These are phyloP conservation scores for Chlamydomonas incerta DNA, from an alignment of 139 green algal species.

Conservation along the genomic window DNA sequence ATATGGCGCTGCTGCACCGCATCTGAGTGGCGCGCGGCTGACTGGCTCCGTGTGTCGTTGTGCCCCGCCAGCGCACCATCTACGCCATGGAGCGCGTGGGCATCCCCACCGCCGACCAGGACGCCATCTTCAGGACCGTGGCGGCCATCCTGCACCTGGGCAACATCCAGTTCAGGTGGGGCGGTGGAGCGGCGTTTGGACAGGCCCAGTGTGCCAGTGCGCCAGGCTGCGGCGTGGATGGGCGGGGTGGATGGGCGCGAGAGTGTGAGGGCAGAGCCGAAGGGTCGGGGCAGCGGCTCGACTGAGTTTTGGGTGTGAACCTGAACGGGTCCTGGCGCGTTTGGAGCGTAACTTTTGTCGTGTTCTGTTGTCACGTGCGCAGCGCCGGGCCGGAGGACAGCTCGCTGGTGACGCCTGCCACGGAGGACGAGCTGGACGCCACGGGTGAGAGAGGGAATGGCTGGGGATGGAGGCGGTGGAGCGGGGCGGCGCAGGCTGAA, in stretches of 20 bases:
- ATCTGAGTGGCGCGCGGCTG: too few relatives aligned
- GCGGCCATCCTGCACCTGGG: slow-evolving; percentile 97
- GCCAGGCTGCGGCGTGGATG: too few relatives aligned
- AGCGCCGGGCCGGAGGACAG: slow-evolving; percentile 35
- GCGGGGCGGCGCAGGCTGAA: too few relatives aligned
- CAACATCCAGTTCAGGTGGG: slow-evolving; percentile 84
- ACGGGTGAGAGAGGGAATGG: slow-evolving; percentile 24
- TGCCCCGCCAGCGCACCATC: slow-evolving; percentile 74
- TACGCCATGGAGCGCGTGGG: slow-evolving; percentile 95
- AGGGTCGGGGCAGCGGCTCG: too few relatives aligned
- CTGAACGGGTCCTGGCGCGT: too few relatives aligned
- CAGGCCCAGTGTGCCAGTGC: too few relatives aligned
- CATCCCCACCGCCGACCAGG: slow-evolving; percentile 79
- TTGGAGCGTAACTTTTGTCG: too few relatives aligned
- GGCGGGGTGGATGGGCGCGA: too few relatives aligned
- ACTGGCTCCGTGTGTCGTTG: too few relatives aligned
- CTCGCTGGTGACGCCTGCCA: neutral
- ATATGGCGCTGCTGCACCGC: too few relatives aligned
- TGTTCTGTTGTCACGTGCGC: neutral
- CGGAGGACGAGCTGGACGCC: slow-evolving; percentile 44
- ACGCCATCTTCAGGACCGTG: slow-evolving; percentile 87
- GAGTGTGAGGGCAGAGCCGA: too few relatives aligned
- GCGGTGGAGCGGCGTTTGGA: neutral
- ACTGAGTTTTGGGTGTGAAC: too few relatives aligned
- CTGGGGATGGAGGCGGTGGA: neutral